Conservation (phyloP, 140 eudicot species). For the Senecio squalidus region DNA sequence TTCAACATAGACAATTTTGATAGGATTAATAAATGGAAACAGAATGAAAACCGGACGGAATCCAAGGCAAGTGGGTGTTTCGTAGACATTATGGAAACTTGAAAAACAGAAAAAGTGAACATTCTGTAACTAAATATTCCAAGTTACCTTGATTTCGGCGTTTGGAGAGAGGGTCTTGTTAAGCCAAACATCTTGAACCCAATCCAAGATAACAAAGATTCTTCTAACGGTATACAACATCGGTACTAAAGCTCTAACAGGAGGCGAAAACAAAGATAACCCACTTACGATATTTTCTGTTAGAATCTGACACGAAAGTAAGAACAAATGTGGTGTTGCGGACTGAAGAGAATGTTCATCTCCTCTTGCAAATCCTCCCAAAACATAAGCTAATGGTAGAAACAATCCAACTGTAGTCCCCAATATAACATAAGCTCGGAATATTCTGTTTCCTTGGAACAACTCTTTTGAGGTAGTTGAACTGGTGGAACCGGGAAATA, state of each 20-base stretch:
- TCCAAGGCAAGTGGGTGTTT: not conserved
- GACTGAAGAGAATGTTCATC: constrained; percentile 79
- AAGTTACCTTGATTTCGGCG: constrained; percentile 20
- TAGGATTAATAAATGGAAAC: not conserved
- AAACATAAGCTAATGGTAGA: constrained; percentile 74
- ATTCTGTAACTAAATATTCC: too few relatives aligned
- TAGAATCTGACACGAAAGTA: constrained; percentile 73
- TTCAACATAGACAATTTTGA: not conserved
- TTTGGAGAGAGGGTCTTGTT: constrained; percentile 51
- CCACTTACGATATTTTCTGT: constrained; percentile 75
- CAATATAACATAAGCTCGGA: constrained; percentile 50
- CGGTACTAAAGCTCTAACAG: constrained; percentile 88
- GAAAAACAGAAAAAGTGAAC: too few relatives aligned
- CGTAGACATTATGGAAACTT: too few relatives aligned
- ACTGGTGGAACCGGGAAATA: constrained; percentile 32
- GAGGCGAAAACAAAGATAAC: constrained; percentile 76
- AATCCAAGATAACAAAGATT: constrained; percentile 66
- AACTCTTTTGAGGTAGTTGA: constrained; percentile 18
- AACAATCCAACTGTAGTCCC: constrained; percentile 71
- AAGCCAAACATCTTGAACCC: constrained; percentile 83
- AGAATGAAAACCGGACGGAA: not conserved
- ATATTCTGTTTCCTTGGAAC: constrained; percentile 45
- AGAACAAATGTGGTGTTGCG: constrained; percentile 83
- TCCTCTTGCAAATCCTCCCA: constrained; percentile 92
- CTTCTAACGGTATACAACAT: constrained; percentile 67